These are phyloP conservation scores for Collybiopsis luxurians DNA, from an alignment of 768 basidiomycete species.

Conservation along the genomic window DNA sequence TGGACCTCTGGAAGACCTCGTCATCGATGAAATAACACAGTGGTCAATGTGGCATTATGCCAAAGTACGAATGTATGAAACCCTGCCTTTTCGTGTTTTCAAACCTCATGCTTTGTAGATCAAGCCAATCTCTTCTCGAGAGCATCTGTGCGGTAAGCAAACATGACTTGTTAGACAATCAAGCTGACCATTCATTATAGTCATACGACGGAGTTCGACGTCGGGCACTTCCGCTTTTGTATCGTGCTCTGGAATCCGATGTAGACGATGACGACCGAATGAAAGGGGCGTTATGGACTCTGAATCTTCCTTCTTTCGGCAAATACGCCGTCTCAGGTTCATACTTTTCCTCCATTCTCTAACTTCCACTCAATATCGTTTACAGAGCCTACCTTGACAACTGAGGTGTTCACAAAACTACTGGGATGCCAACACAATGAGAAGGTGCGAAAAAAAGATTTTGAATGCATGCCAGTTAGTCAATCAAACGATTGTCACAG, in stretches of 20 bases:
- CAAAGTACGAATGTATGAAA: conserved; percentile 39
- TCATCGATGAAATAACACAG: conserved; percentile 70
- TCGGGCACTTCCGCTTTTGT: conserved; percentile 59
- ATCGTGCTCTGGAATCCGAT: conserved; percentile 58
- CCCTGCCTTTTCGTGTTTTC: neutral
- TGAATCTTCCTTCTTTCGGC: conserved; percentile 65
- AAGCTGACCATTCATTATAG: conserved; percentile 27
- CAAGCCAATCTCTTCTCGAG: conserved; percentile 49
- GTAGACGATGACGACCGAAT: conserved; percentile 87
- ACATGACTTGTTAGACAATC: neutral
- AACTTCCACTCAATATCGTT: conserved; percentile 3
- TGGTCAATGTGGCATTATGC: conserved; percentile 82
- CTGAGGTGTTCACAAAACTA: conserved; percentile 55
- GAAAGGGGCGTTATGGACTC: conserved; percentile 86
- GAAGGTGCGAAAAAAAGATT: conserved; percentile 44
- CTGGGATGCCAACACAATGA: conserved; percentile 82
- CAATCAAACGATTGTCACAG: conserved; percentile 24
- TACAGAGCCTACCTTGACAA: conserved; percentile 61
- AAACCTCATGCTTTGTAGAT: conserved; percentile 22
- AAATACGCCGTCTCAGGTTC: conserved; percentile 49
- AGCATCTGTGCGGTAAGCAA: conserved; percentile 47
- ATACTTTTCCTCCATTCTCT: conserved; percentile 5
- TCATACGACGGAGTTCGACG: conserved; percentile 66
- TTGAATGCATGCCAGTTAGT: neutral
- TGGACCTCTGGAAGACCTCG: conserved; percentile 52